phyloP scores from a whole-genome alignment of 2,329 filamentous ascomycete genomes.

The Hymenotorrendiella dingleyae region DNA sequence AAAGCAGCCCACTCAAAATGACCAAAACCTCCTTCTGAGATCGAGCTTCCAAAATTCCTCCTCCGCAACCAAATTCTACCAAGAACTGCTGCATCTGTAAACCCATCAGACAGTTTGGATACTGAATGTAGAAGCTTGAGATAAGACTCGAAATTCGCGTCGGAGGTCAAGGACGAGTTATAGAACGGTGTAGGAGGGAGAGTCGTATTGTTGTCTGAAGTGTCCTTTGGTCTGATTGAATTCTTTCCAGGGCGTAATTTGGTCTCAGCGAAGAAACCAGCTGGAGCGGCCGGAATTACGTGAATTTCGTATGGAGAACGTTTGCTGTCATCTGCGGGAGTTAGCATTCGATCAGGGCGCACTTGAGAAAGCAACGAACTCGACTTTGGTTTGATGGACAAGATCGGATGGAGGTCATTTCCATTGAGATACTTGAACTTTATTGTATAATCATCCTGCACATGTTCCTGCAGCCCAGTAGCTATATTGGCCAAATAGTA shows the following conservation, averaged over 20 bases:
- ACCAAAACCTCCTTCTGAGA: constrained; percentile 80
- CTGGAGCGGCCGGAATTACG: constrained; percentile 69
- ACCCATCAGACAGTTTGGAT: constrained; percentile 50
- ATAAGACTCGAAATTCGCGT: constrained; percentile 67
- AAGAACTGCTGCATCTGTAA: constrained; percentile 77
- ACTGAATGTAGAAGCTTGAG: constrained; percentile 69
- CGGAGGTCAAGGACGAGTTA: constrained; percentile 77
- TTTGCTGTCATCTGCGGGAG: constrained; percentile 29
- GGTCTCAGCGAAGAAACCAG: constrained; percentile 60
- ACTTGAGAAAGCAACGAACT: constrained; percentile 7
- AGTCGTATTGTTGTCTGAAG: constrained; percentile 36
- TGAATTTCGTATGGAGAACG: constrained; percentile 54
- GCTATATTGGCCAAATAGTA: constrained; percentile 85
- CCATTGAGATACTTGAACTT: constrained; percentile 64
- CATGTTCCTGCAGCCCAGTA: constrained; percentile 56
- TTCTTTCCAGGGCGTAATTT: constrained; percentile 68
- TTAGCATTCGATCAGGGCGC: neutral
- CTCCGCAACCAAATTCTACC: constrained; percentile 87
- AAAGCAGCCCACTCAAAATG: constrained; percentile 86
- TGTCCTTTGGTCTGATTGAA: constrained; percentile 56
- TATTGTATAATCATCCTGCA: constrained; percentile 49
- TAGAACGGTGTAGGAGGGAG: constrained; percentile 70
- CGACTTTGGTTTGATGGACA: constrained; percentile 38
- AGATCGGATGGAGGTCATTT: constrained; percentile 69
- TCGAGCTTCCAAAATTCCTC: constrained; percentile 66